Base-by-base conservation (phyloP, 805 yeast species). In the Wickerhamomyces chambardii region DNA sequence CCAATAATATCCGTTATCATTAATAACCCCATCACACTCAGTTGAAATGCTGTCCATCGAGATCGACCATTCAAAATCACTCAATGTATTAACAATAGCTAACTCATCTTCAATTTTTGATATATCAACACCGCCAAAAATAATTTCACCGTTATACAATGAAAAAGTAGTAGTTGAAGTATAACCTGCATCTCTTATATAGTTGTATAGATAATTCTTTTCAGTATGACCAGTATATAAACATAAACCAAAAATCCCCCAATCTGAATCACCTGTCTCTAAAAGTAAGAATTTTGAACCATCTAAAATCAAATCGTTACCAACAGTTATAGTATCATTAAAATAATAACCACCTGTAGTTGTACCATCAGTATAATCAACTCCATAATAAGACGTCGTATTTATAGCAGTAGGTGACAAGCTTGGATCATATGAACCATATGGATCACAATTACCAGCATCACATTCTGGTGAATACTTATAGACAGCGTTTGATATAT, bases 71-170 rank as follows among this genome's bases (percentile, higher is more conserved):
- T 16, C 10, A 17, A 18, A 19, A 2, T 15, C 6, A 11, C 12
- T 14, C 1, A 22, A 6, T 5, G 37, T n/a, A 7, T 48, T 43
- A 14, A 44, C 35, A 5, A 18, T 36, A 10, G 39, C 44, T 28
- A 47, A 24, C 1, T 37, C 28, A 1, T 46, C 50, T 3, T 40
- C 15, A 28, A 40, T 42, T 28, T 41, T 41, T 9, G 39, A 26
- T 7, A 21, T n/a, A 31, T 48, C 48, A 9, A 48, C 7, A 22
- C 51, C 53, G 34, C 51, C 53, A 37, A 48, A 37, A 8, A 48
- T 29, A 15, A 48, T 19, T 6, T 37, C 40, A 28, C 50, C 53
- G 3, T 28, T 26, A 15, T 38, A 41, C 2, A 38, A 16, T 15
- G 35, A 34, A 30, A 45, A 40, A 4, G 44, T 36, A 24, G 32